phyloP scores from a whole-genome alignment of 2,329 filamentous ascomycete species.

The Aspergillus sp. region DNA sequence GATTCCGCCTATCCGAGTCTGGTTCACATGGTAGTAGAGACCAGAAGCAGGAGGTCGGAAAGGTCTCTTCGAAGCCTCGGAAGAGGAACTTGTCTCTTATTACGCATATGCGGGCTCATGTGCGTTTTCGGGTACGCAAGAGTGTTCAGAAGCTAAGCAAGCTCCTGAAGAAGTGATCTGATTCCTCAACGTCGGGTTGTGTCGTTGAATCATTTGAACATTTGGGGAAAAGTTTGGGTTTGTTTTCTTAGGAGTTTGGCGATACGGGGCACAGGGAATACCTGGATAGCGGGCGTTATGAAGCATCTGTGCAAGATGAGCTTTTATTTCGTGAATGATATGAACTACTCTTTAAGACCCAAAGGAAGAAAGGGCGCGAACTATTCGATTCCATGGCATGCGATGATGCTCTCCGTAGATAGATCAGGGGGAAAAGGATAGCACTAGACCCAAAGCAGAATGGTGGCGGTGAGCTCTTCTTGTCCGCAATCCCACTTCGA shows the following conservation, averaged over 20 bases:
- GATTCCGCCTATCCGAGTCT: neutral
- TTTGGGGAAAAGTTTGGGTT: neutral
- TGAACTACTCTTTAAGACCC: neutral
- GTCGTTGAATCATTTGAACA: neutral
- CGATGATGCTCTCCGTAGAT: neutral
- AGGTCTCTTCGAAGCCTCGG: neutral
- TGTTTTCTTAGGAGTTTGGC: neutral
- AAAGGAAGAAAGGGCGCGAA: neutral
- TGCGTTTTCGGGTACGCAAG: conserved; percentile 19
- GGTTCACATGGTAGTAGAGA: neutral
- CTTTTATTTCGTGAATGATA: neutral
- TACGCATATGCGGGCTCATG: conserved; percentile 15
- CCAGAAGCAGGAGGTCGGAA: neutral
- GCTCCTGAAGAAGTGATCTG: conserved; percentile 19
- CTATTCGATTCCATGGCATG: neutral
- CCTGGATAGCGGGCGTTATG: neutral
- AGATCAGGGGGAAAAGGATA: conserved; percentile 19
- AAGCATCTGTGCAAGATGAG: neutral
- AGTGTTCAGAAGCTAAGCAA: conserved; percentile 22
- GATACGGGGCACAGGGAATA: neutral
- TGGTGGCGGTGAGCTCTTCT: conserved; percentile 38
- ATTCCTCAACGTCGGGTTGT: neutral
- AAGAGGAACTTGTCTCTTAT: conserved; percentile 19
- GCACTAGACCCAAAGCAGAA: conserved; percentile 28
- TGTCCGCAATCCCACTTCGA: conserved; percentile 41